A percentile compares a stretch with the other conserved stretches of the same genome.
phyloP scores from a whole-genome alignment of 73 alveolate genomes.

The Uronychia setigera region DNA sequence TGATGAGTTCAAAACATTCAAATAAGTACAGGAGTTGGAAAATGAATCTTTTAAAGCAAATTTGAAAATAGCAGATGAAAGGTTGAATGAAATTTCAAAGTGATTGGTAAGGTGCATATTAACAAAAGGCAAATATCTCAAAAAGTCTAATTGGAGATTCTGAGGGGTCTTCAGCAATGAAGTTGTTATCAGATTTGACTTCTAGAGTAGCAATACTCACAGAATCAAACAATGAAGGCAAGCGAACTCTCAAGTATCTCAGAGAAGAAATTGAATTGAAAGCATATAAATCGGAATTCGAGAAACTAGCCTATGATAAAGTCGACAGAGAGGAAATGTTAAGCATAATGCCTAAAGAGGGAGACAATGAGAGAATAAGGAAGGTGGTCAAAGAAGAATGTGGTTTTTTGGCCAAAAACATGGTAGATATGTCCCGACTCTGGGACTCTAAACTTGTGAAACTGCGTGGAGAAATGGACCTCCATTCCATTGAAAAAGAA shows the following conservation, averaged over 20 bases:
- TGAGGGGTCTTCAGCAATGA: background rate
- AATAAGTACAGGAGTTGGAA: background rate
- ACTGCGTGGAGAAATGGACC: background rate
- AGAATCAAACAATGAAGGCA: background rate
- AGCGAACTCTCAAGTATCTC: background rate
- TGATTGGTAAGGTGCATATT: background rate
- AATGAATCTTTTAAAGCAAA: background rate
- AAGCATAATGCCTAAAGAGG: background rate
- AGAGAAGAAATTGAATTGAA: background rate
- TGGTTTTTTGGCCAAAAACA: background rate
- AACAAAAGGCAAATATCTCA: background rate
- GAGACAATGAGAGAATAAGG: background rate
- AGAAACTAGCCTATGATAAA: background rate
- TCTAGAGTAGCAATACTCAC: background rate
- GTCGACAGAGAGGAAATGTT: background rate
- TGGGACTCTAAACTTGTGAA: background rate
- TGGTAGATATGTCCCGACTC: background rate
- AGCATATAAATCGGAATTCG: background rate
- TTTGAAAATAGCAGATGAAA: background rate
- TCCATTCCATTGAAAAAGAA: background rate
- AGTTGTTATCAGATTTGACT: background rate
- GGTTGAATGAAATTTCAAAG: background rate
- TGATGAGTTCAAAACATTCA: background rate
- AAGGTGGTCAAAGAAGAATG: background rate
- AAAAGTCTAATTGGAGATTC: background rate